phyloP scores from a whole-genome alignment of 768 basidiomycete species.

The Melanogaster broomeanus region DNA sequence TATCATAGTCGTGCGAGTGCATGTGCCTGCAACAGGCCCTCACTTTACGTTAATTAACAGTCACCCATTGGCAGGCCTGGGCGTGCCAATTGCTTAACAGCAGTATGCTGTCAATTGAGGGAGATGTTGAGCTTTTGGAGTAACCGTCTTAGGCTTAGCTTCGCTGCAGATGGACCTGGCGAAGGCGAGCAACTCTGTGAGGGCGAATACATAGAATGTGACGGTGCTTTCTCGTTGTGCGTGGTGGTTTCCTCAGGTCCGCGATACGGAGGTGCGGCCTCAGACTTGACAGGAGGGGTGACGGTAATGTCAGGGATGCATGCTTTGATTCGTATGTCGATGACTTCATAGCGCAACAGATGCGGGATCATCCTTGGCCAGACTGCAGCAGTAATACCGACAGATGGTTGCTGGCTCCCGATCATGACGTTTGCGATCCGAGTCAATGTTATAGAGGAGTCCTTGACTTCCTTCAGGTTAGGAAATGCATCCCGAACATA shows the following conservation, averaged over 20 bases:
- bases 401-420: slow-evolving; percentile 34
- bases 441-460: slow-evolving; percentile 47
- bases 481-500: slow-evolving; percentile 53
- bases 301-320: slow-evolving; percentile 31
- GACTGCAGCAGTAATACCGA: slow-evolving; percentile 52
- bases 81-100: too few species aligned
- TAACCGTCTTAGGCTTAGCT: slow-evolving; percentile 12
- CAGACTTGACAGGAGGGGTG: slow-evolving; percentile 19
- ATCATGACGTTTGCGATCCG: slow-evolving; percentile 36
- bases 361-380: slow-evolving; percentile 46
- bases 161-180: background rate
- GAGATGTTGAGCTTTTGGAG: slow-evolving; percentile 14
- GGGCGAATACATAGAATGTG: background rate
- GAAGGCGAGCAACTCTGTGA: background rate
- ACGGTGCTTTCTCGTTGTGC: slow-evolving; percentile 19
- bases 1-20: too few species aligned
- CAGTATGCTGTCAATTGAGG: too few species aligned
- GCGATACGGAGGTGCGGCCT: slow-evolving; percentile 43
- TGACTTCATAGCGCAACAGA: slow-evolving; percentile 47
- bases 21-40: too few species aligned
- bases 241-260: background rate
- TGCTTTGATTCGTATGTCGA: slow-evolving; percentile 37
- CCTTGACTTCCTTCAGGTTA: slow-evolving; percentile 37
- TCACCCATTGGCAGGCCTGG: too few species aligned
- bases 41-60: too few species aligned